phyloP scores from a whole-genome alignment of 495 filamentous ascomycete species.

The Penicillium paradoxum region DNA sequence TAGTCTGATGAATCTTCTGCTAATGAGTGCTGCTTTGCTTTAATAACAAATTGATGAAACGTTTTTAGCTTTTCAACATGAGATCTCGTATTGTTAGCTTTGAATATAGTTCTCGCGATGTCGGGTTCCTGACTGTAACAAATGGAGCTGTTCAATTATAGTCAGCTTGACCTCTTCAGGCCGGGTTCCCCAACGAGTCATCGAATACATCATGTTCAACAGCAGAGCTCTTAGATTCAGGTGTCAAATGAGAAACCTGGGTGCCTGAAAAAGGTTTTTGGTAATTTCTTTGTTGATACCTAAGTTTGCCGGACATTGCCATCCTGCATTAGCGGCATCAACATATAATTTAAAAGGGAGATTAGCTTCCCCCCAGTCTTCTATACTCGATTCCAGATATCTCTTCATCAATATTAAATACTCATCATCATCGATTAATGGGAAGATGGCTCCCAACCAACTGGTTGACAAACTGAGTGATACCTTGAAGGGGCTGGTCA shows the following conservation, averaged over 20 bases:
- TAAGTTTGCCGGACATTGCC: background rate
- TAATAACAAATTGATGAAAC: background rate
- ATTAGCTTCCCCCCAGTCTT: background rate
- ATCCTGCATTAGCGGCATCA: background rate
- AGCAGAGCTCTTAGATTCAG: background rate
- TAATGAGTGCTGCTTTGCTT: background rate
- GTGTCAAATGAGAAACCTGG: background rate
- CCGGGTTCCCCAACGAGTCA: background rate
- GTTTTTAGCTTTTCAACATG: background rate
- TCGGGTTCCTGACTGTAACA: too few relatives aligned
- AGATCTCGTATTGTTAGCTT: too few relatives aligned
- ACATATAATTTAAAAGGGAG: background rate
- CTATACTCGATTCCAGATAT: background rate
- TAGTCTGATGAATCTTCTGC: background rate
- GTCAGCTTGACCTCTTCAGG: background rate
- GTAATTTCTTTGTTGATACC: background rate
- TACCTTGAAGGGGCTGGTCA: conserved; percentile 37
- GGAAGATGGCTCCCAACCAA: background rate
- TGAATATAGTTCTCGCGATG: too few relatives aligned
- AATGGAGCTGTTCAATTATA: background rate
- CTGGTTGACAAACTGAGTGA: conserved; percentile 14
- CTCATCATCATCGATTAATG: too few relatives aligned
- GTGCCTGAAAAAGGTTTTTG: background rate
- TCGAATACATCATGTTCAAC: background rate
- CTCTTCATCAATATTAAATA: too few relatives aligned